Evolutionary conservation across 768 basidiomycete species (phyloP).

Genomic region (Dioszegia crocea): DNA sequence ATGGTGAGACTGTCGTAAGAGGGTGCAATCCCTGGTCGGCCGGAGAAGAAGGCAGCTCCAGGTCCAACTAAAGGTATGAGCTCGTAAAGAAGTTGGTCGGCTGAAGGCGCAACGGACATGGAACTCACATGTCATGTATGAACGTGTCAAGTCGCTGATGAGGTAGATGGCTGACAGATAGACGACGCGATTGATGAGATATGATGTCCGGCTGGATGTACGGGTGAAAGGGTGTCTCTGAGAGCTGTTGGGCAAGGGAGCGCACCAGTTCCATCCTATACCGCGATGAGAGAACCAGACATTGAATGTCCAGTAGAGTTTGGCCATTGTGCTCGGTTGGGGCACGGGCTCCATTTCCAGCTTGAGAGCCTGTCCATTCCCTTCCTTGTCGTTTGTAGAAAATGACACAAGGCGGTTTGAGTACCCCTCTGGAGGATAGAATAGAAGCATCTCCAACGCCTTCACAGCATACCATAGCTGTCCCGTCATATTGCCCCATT

Average conservation of each 20-base stretch:
- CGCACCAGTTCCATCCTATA: conserved; percentile 26
- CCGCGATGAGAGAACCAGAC: conserved; percentile 32
- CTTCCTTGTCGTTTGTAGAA: background rate
- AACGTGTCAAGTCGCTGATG: conserved; percentile 18
- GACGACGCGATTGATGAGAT: conserved; percentile 3
- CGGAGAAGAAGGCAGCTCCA: conserved; percentile 25
- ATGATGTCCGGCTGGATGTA: conserved; percentile 15
- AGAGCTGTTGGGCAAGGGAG: conserved; percentile 22
- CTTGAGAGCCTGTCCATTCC: background rate
- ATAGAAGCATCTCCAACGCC: conserved; percentile 20
- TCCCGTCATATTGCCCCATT: conserved; percentile 11
- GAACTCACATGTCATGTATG: conserved; percentile 24
- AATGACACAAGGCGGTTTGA: conserved; percentile 13
- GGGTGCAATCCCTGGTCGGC: conserved; percentile 11
- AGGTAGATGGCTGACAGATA: conserved; percentile 7
- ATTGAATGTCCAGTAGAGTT: conserved; percentile 30
- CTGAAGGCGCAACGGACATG: too few species aligned
- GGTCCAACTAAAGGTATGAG: conserved; percentile 1
- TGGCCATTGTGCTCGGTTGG: conserved; percentile 24
- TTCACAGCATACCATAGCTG: background rate
- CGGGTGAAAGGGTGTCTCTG: conserved; percentile 20
- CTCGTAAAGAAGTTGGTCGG: too few species aligned
- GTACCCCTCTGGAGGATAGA: conserved; percentile 32
- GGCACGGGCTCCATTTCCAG: conserved; percentile 31
- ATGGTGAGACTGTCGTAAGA: conserved; percentile 12